A percentile compares a stretch with the other conserved stretches of the same genome.
Evolutionary conservation across 2,329 filamentous ascomycete genomes (phyloP).

Genomic region (Paraphoma sp.): DNA sequence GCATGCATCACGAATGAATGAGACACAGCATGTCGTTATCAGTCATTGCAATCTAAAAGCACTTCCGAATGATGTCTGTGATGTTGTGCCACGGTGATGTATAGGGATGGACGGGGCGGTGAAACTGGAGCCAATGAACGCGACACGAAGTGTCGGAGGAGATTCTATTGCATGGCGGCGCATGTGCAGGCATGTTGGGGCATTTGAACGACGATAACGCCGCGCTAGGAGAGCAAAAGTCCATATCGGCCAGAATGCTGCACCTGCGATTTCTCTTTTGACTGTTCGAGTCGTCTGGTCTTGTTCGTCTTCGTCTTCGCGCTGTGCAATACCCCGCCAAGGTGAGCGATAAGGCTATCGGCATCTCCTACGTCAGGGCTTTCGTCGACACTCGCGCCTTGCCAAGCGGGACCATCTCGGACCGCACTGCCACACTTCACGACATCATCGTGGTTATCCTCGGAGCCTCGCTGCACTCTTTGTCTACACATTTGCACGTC

Average conservation of each 20-base stretch:
- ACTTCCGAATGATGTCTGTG: too few species aligned
- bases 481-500: slow-evolving; percentile 11
- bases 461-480: slow-evolving; percentile 17
- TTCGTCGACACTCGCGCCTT: slow-evolving; percentile 2
- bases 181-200: slow-evolving; percentile 13
- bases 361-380: slow-evolving; percentile 36
- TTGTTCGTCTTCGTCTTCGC: not conserved
- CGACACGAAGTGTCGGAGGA: slow-evolving; percentile 31
- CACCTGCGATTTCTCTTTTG: slow-evolving; percentile 4
- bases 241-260: slow-evolving; percentile 3
- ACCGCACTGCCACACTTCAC: slow-evolving; percentile 10
- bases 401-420: slow-evolving; percentile 4
- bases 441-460: slow-evolving; percentile 15
- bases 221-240: slow-evolving; percentile 23
- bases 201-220: slow-evolving; percentile 12
- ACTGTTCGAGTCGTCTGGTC: not conserved
- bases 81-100: slow-evolving; percentile 16
- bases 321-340: not conserved
- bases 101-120: slow-evolving; percentile 26
- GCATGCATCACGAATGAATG: too few species aligned
- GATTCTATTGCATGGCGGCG: slow-evolving; percentile 28
- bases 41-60: too few species aligned
- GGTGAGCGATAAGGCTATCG: slow-evolving; percentile 14
- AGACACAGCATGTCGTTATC: too few species aligned
- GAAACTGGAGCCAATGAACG: slow-evolving; percentile 34